phyloP scores from a whole-genome alignment of 73 alveolate species.

The Paramecium tetraurelia region DNA sequence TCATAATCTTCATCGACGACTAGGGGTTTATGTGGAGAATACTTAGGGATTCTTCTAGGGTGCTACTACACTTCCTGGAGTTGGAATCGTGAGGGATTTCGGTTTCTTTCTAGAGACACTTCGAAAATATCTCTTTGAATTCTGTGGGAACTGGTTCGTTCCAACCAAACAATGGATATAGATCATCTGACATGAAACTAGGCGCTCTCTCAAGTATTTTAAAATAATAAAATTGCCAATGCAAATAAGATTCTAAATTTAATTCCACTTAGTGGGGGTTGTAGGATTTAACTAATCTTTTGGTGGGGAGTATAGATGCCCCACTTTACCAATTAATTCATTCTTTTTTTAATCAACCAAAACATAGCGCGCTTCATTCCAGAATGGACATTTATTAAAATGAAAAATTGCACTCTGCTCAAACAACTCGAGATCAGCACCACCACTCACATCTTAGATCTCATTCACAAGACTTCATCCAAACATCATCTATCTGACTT shows the following conservation, averaged over 20 bases:
- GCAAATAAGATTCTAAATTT: not conserved
- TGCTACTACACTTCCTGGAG: not conserved
- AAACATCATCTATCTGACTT: not conserved
- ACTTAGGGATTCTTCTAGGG: not conserved
- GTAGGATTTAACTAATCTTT: not conserved
- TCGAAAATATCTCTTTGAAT: not conserved
- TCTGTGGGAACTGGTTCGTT: slow-evolving; percentile 13
- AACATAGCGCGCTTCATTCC: not conserved
- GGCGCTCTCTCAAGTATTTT: not conserved
- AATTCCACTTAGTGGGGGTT: not conserved
- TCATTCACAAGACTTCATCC: not conserved
- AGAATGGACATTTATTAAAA: slow-evolving; percentile 7
- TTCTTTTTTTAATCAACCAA: not conserved
- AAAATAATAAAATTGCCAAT: not conserved
- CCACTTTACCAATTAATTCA: slow-evolving; percentile 21
- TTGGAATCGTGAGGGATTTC: not conserved
- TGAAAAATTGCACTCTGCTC: slow-evolving; percentile 18
- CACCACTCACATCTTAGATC: not conserved
- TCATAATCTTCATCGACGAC: slow-evolving; percentile 34
- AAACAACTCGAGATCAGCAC: not conserved
- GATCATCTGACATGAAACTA: not conserved
- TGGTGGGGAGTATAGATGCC: not conserved
- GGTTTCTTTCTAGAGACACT: not conserved
- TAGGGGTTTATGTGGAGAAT: not conserved
- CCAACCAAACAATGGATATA: not conserved